Evolutionary conservation across 108 stramenopile species (phyloP).

Genomic region (Cyclotella sp.): DNA sequence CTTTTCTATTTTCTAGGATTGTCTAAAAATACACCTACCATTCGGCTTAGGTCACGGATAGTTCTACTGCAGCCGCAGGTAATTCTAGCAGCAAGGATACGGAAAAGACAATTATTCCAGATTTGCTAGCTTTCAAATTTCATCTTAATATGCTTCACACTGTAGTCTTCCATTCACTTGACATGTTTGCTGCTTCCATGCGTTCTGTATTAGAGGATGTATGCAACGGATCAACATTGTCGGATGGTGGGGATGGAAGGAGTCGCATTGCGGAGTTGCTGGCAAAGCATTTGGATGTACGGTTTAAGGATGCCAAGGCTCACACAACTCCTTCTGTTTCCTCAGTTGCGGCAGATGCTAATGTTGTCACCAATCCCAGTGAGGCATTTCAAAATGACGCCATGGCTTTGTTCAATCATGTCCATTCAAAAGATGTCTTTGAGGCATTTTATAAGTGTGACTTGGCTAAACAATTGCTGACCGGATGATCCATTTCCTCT

Average conservation of each 20-base stretch:
- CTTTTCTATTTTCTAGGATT: too few relatives aligned
- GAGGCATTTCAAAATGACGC: conserved; percentile 55
- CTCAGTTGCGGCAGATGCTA: conserved; percentile 20
- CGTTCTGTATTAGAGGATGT: conserved; percentile 89
- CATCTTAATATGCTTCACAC: conserved; percentile 60
- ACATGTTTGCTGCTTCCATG: conserved; percentile 68
- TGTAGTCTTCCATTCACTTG: conserved; percentile 68
- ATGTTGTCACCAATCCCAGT: conserved; percentile 30
- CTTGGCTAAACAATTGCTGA: conserved; percentile 93
- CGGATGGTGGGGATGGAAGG: conserved; percentile 50
- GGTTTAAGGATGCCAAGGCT: conserved; percentile 72
- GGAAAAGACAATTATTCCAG: conserved; percentile 66
- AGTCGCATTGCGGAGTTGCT: conserved; percentile 84
- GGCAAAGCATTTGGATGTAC: conserved; percentile 86
- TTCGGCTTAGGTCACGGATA: conserved; percentile 63
- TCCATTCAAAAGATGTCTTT: conserved; percentile 96
- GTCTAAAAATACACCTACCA: too few relatives aligned
- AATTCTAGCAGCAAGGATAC: conserved; percentile 40
- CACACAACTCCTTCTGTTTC: conserved; percentile 5
- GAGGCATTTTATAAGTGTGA: conserved; percentile 97
- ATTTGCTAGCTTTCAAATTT: conserved; percentile 71
- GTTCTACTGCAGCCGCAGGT: not conserved
- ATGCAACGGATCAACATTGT: conserved; percentile 59
- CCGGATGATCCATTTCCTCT: conserved; percentile 80
- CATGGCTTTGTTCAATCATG: conserved; percentile 88